Evolutionary conservation across 75 land plant genomes (phyloP).

Genomic region (Ceratopteris richardii): DNA sequence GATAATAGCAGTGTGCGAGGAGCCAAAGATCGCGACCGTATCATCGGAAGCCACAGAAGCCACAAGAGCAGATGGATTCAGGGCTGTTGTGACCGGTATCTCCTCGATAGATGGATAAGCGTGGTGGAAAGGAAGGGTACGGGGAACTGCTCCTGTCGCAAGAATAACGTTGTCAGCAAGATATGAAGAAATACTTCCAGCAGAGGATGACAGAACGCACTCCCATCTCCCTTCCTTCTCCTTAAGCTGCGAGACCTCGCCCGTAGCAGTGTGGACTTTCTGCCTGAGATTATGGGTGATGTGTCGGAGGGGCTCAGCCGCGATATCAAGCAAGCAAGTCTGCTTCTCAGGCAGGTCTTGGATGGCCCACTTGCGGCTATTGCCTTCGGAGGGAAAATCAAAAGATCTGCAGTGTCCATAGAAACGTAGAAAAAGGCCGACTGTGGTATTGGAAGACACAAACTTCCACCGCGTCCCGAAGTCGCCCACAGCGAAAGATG

Average conservation of each 20-base stretch:
- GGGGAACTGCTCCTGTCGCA: not conserved
- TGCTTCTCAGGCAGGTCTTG: slow-evolving; percentile 2
- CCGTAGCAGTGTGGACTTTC: not conserved
- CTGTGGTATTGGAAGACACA: slow-evolving; percentile 25
- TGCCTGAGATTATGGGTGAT: not conserved
- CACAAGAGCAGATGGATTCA: slow-evolving; percentile 6
- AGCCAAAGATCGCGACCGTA: slow-evolving; percentile 18
- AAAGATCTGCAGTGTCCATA: slow-evolving; percentile 7
- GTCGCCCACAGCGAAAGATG: slow-evolving; percentile 14
- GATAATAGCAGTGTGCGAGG: slow-evolving; percentile 20
- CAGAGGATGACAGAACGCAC: slow-evolving; percentile 4
- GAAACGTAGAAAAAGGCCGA: slow-evolving; percentile 16
- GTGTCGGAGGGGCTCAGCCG: not conserved
- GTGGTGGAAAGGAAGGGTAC: slow-evolving; percentile 1
- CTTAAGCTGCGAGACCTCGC: not conserved
- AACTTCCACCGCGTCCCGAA: slow-evolving; percentile 7
- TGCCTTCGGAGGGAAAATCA: not conserved
- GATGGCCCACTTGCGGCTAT: slow-evolving; percentile 3
- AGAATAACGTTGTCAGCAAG: slow-evolving; percentile 7
- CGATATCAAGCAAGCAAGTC: not conserved
- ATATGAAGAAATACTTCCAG: not conserved
- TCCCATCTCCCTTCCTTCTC: slow-evolving; percentile 1
- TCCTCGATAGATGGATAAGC: slow-evolving; percentile 2
- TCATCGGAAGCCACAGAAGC: slow-evolving; percentile 12
- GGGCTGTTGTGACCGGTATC: slow-evolving; percentile 8